Conservation (phyloP, 1,139 yeast species). For the Kurtzmaniella natalensis region DNA sequence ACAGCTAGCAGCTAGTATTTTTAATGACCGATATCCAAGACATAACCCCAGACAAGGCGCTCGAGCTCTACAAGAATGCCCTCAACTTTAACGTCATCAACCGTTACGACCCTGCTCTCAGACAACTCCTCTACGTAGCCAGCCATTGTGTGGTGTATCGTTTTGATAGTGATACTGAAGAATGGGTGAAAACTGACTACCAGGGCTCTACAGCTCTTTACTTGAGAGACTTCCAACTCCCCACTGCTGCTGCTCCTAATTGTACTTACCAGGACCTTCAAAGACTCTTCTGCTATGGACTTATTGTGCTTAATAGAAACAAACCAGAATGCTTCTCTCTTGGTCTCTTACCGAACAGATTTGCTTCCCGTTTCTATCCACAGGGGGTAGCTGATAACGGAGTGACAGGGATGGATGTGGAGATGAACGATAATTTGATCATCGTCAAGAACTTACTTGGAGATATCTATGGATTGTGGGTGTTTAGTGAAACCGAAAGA, state of each 20-base stretch:
- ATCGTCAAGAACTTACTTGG: constrained; percentile 74
- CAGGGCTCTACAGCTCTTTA: constrained; percentile 83
- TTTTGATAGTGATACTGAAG: constrained; percentile 56
- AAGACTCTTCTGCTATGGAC: constrained; percentile 66
- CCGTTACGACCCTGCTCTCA: constrained; percentile 76
- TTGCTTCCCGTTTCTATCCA: constrained; percentile 41
- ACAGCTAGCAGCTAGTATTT: too few relatives aligned
- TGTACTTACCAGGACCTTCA: constrained; percentile 36
- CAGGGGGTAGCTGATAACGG: constrained; percentile 38
- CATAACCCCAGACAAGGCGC: constrained; percentile 29
- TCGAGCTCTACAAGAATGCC: constrained; percentile 62
- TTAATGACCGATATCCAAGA: constrained; percentile 13
- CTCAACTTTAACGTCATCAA: constrained; percentile 78
- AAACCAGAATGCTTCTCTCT: constrained; percentile 75
- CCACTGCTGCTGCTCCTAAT: constrained; percentile 16
- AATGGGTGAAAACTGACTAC: constrained; percentile 77
- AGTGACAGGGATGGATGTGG: constrained; percentile 60
- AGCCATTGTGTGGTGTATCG: constrained; percentile 82
- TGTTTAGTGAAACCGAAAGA: constrained; percentile 74
- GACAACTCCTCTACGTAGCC: constrained; percentile 68
- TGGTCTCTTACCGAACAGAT: constrained; percentile 65
- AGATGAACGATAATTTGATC: constrained; percentile 72
- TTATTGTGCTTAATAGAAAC: constrained; percentile 70
- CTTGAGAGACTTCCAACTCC: constrained; percentile 49
- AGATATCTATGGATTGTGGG: constrained; percentile 86